Evolutionary conservation across 2,329 filamentous ascomycete species (phyloP), one percentile per base, ranked within the genome.

Genomic region (Neopestalotiopsis sp.): DNA sequence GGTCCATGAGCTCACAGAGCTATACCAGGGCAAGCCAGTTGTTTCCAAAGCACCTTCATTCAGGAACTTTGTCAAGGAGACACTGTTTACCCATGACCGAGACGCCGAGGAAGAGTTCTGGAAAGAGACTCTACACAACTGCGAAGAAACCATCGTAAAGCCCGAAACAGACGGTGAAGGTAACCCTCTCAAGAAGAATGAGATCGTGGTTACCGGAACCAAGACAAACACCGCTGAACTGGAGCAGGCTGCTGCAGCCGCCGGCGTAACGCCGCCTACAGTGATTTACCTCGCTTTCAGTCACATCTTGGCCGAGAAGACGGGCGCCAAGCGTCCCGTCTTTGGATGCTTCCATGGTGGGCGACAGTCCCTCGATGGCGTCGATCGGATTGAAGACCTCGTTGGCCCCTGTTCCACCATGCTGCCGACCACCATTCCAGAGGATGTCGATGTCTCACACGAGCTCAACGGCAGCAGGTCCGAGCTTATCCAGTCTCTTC

Each of bases 1-100:
- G 7, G 68, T 79, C 10, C 67, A 74, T 13, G 78, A 81, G 42
- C 75, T 81, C 3, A 68, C 66, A 12, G 70, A 71, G 0, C 70
- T 80, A 12, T 81, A 80, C 62, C 61, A 69, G 10, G 68, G 66
- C 6, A 59, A 67, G 20, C 57, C 58, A 10, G 34, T 67, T 9
- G n/a, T 67, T 12, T 49, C 65, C 30, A 67, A 67, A 34, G 65
- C 57, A 17, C 65, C 65, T 7, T 67, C 65, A 4, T 67, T 67
- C 56, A 45, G 65, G 56, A 67, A 67, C 38, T 67, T 67, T 32
- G 65, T 67, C n/a, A 67, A 67, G 24, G 65, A 67, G 65, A 61
- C 57, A 12, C 34, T 67, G 12, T 67, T 61, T 32, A 67, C 65
- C 3, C 65, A 67, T 30, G 65, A 67, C 24, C 53, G 53, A 14